Base-by-base conservation (phyloP, 768 basidiomycete genomes). In the Russula earlei region DNA sequence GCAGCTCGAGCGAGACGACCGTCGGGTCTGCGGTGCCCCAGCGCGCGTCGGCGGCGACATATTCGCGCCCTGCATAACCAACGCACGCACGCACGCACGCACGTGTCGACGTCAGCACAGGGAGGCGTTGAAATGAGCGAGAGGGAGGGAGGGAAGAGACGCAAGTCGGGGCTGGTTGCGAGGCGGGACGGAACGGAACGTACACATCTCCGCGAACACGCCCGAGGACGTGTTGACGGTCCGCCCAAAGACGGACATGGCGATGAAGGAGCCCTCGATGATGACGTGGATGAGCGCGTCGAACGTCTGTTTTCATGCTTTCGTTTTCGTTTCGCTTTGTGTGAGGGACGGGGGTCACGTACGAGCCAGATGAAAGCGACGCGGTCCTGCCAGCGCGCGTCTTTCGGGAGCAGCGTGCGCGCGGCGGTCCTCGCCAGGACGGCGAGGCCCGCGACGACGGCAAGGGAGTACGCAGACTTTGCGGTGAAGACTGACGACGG, bases 11-110 rank as follows among this genome's bases (percentile, higher is more conserved):
- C 6, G 88, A 83, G 43, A 93, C 87, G 49, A 91, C 76, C 1
- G 84, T 85, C 1, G 86, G 79, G 64, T 93, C 90, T 0, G 88
- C 73, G 42, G 76, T 66, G 14, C 87, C 90, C 91, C 91, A 93
- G 40, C 90, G 81, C 52, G 79, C 77, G 65, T 93, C 90, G 5
- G 89, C 90, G 2, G 75, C 74, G 22, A 85, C 82, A 64, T 92
- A 91, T 67, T 91, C 88, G 60, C 75, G 84, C 87, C 88, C 87
- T 89, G 60, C 20, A 5, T 43, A 14, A 25, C n/a, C 15, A 14
- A 15, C 34, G 14, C 34, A 36, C 2, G 4, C 15, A 36, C 14
- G 34, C 34, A 14, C 34, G 34, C 4, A 1, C 12, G 12, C 1
- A 36, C 11, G 14, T 36, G 12, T 14, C 11, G 14, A 14, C 6